phyloP scores from a whole-genome alignment of 768 basidiomycete genomes.

The Rhodosporidiobolus sp. region DNA sequence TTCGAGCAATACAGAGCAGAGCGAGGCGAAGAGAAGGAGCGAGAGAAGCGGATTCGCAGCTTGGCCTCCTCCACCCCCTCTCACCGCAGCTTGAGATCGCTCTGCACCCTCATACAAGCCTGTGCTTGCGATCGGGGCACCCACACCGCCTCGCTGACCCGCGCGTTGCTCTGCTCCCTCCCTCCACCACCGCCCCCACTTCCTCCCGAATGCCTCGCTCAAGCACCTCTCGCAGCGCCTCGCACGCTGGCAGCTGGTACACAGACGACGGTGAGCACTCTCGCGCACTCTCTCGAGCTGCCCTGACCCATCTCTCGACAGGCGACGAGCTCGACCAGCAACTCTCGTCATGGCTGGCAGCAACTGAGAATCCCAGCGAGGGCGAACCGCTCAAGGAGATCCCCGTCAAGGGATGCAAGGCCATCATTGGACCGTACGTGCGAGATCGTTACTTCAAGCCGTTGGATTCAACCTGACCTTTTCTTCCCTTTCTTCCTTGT shows the following conservation, averaged over 20 bases:
- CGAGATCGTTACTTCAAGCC: background rate
- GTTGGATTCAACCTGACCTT: background rate
- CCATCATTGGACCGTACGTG: conserved; percentile 94
- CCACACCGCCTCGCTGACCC: too few relatives aligned
- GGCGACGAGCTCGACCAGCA: conserved; percentile 61
- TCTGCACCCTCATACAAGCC: too few relatives aligned
- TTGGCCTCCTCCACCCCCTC: too few relatives aligned
- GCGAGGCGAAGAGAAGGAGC: too few relatives aligned
- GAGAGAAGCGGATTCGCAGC: too few relatives aligned
- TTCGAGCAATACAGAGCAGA: too few relatives aligned
- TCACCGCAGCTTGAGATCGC: too few relatives aligned
- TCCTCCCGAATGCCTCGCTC: background rate
- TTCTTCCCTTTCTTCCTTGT: background rate
- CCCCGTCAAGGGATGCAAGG: conserved; percentile 69
- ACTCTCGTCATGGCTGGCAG: conserved; percentile 62
- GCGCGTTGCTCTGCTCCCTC: background rate
- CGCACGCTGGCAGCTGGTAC: conserved; percentile 92
- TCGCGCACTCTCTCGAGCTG: background rate
- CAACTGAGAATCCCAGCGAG: conserved; percentile 51
- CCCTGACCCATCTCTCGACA: conserved; percentile 44
- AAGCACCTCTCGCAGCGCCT: conserved; percentile 51
- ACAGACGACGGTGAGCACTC: conserved; percentile 59
- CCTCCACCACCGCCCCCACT: background rate
- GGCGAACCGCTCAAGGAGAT: conserved; percentile 13
- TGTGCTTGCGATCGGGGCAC: too few relatives aligned